These are phyloP conservation scores for Globisporangium solare DNA, from an alignment of 352 stramenopile genomes.

Conservation along the genomic window DNA sequence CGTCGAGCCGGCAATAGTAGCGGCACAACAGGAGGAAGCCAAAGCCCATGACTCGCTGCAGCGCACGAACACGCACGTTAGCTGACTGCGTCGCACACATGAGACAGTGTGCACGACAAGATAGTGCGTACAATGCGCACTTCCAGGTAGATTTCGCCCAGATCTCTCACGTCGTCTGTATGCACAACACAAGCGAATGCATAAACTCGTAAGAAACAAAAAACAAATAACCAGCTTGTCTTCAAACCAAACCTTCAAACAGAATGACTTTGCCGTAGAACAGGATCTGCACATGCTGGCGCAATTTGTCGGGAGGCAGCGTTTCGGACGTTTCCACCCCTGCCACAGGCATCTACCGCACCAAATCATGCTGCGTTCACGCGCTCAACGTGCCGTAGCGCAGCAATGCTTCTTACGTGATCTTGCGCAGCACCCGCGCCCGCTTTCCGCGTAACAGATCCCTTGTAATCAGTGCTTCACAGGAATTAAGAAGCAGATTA, in stretches of 20 bases:
- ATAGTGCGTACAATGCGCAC: slow-evolving; percentile 38
- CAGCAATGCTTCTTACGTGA: slow-evolving; percentile 4
- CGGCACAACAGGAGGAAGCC: slow-evolving; percentile 60
- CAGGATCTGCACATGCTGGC: slow-evolving; percentile 45
- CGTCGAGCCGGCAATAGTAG: slow-evolving; percentile 58
- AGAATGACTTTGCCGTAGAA: slow-evolving; percentile 56
- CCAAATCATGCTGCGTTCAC: background rate
- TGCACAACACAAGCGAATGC: background rate
- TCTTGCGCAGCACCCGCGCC: background rate
- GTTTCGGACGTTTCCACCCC: slow-evolving; percentile 22
- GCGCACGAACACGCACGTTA: background rate
- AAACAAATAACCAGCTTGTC: too few relatives aligned
- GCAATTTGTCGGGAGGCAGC: slow-evolving; percentile 47
- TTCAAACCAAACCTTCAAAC: slow-evolving; percentile 68
- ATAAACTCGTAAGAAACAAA: too few relatives aligned
- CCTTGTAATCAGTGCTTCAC: slow-evolving; percentile 27
- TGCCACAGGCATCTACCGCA: slow-evolving; percentile 3
- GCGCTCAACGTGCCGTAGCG: background rate
- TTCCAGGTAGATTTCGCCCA: slow-evolving; percentile 60
- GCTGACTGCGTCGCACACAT: background rate
- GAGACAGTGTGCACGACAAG: background rate
- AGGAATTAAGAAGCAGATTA: background rate
- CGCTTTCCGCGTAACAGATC: slow-evolving; percentile 23
- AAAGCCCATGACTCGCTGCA: slow-evolving; percentile 58
- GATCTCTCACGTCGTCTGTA: slow-evolving; percentile 57